Evolutionary conservation across 495 filamentous ascomycete genomes (phyloP).

Genomic region (Aspergillus bertholletiae): DNA sequence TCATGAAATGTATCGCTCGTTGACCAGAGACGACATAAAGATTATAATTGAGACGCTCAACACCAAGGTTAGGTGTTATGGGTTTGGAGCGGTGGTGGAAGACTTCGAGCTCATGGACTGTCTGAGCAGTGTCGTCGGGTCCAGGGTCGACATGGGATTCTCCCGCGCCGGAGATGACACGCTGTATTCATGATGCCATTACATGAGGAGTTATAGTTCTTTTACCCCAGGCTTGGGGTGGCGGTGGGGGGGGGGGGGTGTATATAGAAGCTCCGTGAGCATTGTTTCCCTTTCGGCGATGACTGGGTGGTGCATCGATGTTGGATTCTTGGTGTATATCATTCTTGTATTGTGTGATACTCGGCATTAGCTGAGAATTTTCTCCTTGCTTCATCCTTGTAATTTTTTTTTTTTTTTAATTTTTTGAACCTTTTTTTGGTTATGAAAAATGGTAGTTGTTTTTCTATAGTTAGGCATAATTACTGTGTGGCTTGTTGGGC

Average conservation of each 20-base stretch:
- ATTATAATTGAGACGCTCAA: conserved; percentile 68
- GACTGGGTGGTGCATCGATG: not conserved
- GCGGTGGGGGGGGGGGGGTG: not conserved
- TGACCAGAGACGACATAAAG: conserved; percentile 68
- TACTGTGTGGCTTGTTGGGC: not conserved
- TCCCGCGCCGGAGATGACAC: conserved; percentile 29
- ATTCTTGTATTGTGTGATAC: not conserved
- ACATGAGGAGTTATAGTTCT: not conserved
- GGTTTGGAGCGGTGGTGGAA: conserved; percentile 67
- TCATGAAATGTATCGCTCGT: conserved; percentile 61
- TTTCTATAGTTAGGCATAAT: not conserved
- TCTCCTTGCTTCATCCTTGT: too few relatives aligned
- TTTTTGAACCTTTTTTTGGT: not conserved
- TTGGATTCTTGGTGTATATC: not conserved
- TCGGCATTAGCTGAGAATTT: not conserved
- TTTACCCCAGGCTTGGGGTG: not conserved
- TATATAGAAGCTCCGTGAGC: conserved; percentile 16
- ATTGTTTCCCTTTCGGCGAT: conserved; percentile 3
- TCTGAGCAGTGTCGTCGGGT: conserved; percentile 66
- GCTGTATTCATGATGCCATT: conserved; percentile 31
- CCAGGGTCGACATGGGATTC: conserved; percentile 50
- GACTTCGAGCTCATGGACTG: conserved; percentile 92
- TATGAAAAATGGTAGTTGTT: not conserved
- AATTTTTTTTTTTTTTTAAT: not conserved
- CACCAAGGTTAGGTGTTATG: conserved; percentile 86